Percentiles rank a stretch among this genome's conserved stretches.
These are phyloP conservation scores for Trichocladium uniseriatum DNA, from an alignment of 495 filamentous ascomycete species.

Conservation along the genomic window DNA sequence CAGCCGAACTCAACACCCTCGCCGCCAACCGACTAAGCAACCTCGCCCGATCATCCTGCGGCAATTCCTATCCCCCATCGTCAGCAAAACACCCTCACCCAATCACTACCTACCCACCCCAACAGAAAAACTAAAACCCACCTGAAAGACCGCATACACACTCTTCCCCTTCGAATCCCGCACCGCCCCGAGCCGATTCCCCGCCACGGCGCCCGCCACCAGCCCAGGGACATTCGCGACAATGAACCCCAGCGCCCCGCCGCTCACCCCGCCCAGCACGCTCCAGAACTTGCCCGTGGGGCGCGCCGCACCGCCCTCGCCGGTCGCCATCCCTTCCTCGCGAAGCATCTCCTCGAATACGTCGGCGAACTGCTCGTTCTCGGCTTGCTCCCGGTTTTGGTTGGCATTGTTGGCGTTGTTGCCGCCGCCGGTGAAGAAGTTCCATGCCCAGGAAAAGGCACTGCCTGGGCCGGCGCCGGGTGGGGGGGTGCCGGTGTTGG, in stretches of 20 bases:
- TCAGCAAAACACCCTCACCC: slow-evolving; percentile 5
- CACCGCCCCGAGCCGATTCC: slow-evolving; percentile 79
- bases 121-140: slow-evolving; percentile 1
- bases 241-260: slow-evolving; percentile 89
- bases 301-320: slow-evolving; percentile 12
- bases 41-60: slow-evolving; percentile 66
- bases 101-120: not conserved
- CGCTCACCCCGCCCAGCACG: slow-evolving; percentile 74
- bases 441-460: slow-evolving; percentile 41
- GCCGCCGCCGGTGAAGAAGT: slow-evolving; percentile 34
- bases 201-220: slow-evolving; percentile 83
- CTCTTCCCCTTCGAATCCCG: slow-evolving; percentile 88
- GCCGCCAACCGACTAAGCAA: slow-evolving; percentile 67
- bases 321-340: slow-evolving; percentile 63
- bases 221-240: slow-evolving; percentile 84
- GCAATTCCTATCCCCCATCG: slow-evolving; percentile 47
- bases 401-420: slow-evolving; percentile 1
- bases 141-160: slow-evolving; percentile 81
- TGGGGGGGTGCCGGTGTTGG: slow-evolving; percentile 28
- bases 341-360: slow-evolving; percentile 98
- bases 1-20: slow-evolving; percentile 56
- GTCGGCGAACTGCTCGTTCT: slow-evolving; percentile 73
- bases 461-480: slow-evolving; percentile 33
- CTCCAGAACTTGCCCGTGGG: slow-evolving; percentile 78
- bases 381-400: slow-evolving; percentile 31